Evolutionary conservation across 2,329 filamentous ascomycete species (phyloP), one percentile per base, ranked within the genome.

Genomic region (Claviceps monticola): DNA sequence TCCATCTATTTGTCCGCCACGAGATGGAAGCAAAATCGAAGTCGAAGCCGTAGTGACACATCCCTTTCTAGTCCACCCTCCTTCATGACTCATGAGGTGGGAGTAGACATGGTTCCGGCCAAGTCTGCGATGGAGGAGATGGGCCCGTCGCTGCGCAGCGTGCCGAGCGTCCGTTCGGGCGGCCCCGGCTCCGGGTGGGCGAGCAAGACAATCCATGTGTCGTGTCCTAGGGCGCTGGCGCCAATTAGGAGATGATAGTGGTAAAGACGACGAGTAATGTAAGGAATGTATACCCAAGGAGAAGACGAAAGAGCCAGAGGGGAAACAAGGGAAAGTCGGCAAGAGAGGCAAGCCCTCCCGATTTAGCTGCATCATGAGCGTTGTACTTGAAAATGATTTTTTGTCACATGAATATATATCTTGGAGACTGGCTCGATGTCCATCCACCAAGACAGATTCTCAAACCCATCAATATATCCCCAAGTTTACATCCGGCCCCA

Each of bases 151-250:
- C 41, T 52, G 3, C 14, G 39, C 6, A 49, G 51, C 29, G 46
- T 47, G 38, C 51, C 51, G 34, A 52, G 51, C n/a, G 21, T 52
- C 34, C 46, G 17, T 2, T 44, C 41, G 5, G 46, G 41, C n/a
- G 46, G 51, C 8, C 46, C 46, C 17, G 46, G 46, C 2, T 48
- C 46, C 19, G 38, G 39, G 34, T 52, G 46, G 46, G 51, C 39
- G 9, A 46, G 37, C 26, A 52, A 23, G 19, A 26, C 26, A 2
- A 23, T 26, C 17, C 2, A 36, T 37, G 6, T 44, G 6, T 19
- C 51, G 4, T 37, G n/a, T 44, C 17, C 46, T 3, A 11, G 11
- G 8, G 26, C 41, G 9, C 13, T 48, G 19, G 11, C n/a, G 19
- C 38, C 50, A 5, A 43, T 38, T 8, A 4, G 17, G 50, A 49